Evolutionary conservation across 176 grass and related monocot species (phyloP), one percentile per base, ranked within the genome.

Genomic region (Canna indica): DNA sequence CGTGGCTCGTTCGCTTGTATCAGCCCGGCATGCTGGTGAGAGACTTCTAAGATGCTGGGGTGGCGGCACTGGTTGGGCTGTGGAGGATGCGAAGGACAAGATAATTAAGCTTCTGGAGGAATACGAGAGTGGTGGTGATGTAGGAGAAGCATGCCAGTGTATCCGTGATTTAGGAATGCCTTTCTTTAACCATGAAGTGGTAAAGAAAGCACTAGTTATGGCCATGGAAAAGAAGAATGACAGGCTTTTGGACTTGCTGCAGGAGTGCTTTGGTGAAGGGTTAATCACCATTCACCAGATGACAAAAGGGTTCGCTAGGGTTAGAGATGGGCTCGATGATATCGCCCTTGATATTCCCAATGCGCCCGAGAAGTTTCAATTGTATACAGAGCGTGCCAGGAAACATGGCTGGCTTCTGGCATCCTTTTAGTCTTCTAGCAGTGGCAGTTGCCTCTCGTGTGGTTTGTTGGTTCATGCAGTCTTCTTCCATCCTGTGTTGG

Each of bases 141-240:
- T 73, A 3, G 54, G 52, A 39, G 71, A 73, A 73, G 71, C 71
- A 29, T 73, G 71, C 22, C 71, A 73, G 36, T 73, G 71, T 15
- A 73, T 73, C 2, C 71, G 71, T 20, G 71, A 73, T 42, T 18
- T 73, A 12, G 52, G 71, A 41, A 73, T 73, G 71, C 53, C 71
- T 61, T 73, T 73, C 35, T 73, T 73, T 53, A 73, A 73, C 32
- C 71, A 73, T 73, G 71, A 73, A 60, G 71, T 73, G n/a, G 71
- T 73, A 29, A 73, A 73, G 71, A 73, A 59, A 42, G 71, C 54
- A 44, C 30, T 73, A 41, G 34, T 73, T 59, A 73, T 73, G 71
- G 71, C 71, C 20, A 73, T 73, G 71, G 71, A 73, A 13, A 73
- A 73, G n/a, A 73, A 73, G 36, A 73, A 60, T 13, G 54, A 30